Conservation (phyloP, 2,329 filamentous ascomycete species). For the Colletotrichum musicola region DNA sequence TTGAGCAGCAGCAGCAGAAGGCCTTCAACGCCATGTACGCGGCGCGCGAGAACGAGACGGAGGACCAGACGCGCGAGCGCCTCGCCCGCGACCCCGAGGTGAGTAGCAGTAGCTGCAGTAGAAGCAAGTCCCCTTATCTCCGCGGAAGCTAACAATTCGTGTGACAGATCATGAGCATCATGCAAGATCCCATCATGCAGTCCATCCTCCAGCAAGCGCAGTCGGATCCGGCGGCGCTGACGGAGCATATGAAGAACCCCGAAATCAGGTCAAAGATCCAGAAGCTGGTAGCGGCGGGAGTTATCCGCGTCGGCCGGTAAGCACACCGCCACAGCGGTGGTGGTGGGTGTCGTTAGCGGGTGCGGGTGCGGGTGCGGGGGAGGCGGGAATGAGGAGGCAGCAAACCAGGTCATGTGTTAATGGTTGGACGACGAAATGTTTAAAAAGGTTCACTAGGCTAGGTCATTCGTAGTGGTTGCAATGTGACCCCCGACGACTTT, state of each 20-base stretch:
- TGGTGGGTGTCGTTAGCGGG: background rate
- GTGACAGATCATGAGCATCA: slow-evolving; percentile 82
- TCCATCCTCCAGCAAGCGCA: slow-evolving; percentile 97
- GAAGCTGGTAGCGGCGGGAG: slow-evolving; percentile 92
- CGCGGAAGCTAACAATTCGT: slow-evolving; percentile 7
- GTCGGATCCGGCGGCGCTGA: slow-evolving; percentile 88
- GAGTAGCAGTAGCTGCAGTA: slow-evolving; percentile 50
- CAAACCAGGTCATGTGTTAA: slow-evolving; percentile 38
- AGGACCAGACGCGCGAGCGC: slow-evolving; percentile 93
- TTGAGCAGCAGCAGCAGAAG: slow-evolving; percentile 95
- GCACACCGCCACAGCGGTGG: background rate
- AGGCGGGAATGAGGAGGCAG: background rate
- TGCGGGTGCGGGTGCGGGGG: background rate
- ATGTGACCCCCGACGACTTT: slow-evolving; percentile 35
- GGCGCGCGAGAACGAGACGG: slow-evolving; percentile 91
- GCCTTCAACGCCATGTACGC: slow-evolving; percentile 90
- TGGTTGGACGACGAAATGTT: slow-evolving; percentile 39
- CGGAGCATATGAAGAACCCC: slow-evolving; percentile 97
- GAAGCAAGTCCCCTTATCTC: background rate
- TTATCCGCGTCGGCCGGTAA: slow-evolving; percentile 80
- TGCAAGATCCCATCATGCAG: slow-evolving; percentile 98
- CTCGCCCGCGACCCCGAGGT: slow-evolving; percentile 93
- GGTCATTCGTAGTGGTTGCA: slow-evolving; percentile 39
- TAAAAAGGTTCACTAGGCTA: slow-evolving; percentile 26
- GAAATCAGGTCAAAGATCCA: slow-evolving; percentile 89